phyloP scores from a whole-genome alignment of 768 basidiomycete species.

The Boletus rubescentipes region DNA sequence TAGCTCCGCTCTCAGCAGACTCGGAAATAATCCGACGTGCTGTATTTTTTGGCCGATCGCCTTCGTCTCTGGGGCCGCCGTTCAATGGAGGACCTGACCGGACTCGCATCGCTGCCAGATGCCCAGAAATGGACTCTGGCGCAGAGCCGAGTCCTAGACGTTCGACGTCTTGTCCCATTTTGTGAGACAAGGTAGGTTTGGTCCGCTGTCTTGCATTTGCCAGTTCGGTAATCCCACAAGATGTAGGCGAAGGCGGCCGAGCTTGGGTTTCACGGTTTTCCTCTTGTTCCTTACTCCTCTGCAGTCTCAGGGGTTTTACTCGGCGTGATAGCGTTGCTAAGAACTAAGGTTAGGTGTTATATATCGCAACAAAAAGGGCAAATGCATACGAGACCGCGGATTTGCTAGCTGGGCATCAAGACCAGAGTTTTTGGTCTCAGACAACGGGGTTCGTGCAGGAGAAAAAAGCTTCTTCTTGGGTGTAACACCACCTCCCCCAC shows the following conservation, averaged over 20 bases:
- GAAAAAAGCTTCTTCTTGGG: conserved; percentile 26
- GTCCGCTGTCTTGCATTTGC: conserved; percentile 4
- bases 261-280: not conserved
- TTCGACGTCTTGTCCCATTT: conserved; percentile 4
- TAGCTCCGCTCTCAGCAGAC: conserved; percentile 7
- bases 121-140: conserved; percentile 30
- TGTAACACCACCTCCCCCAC: conserved; percentile 20
- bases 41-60: not conserved
- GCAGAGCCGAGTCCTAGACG: conserved; percentile 18
- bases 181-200: conserved; percentile 17
- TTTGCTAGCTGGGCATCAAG: conserved; percentile 7
- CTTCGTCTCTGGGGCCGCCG: not conserved
- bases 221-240: conserved; percentile 1
- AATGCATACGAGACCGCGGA: conserved; percentile 22
- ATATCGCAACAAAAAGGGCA: not conserved
- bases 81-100: conserved; percentile 14
- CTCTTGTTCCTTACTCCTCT: conserved; percentile 5
- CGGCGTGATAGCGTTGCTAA: conserved; percentile 13
- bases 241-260: conserved; percentile 2
- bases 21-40: conserved; percentile 23
- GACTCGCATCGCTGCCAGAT: conserved; percentile 23
- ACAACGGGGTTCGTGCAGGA: conserved; percentile 22
- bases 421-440: conserved; percentile 22
- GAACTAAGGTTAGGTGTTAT: conserved; percentile 1
- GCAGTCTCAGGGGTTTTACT: conserved; percentile 15